phyloP scores from a whole-genome alignment of 2,329 filamentous ascomycete species.

The Atkinsonella hypoxylon region DNA sequence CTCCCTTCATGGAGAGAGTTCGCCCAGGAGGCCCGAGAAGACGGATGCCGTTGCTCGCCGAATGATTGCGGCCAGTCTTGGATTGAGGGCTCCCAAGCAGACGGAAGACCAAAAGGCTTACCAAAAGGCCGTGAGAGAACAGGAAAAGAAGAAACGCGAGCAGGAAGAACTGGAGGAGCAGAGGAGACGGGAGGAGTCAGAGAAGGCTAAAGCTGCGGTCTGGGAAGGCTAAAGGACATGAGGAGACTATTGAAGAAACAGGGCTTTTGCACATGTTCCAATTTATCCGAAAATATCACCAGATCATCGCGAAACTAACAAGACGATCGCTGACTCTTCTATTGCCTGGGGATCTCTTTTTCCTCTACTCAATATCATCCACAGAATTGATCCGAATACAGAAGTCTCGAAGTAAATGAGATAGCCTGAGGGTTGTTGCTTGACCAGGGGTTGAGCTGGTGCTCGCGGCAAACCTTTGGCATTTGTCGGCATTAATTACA shows the following conservation, averaged over 20 bases:
- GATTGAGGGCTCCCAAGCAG: slow-evolving; percentile 65
- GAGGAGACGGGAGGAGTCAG: slow-evolving; percentile 49
- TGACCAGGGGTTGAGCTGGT: no score
- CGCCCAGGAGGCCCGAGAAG: slow-evolving; percentile 60
- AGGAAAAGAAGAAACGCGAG: slow-evolving; percentile 68
- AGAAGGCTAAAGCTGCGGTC: slow-evolving; percentile 68
- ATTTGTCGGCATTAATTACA: no score
- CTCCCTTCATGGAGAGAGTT: slow-evolving; percentile 10
- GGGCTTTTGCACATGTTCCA: not conserved
- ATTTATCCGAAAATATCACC: no score
- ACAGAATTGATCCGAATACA: no score
- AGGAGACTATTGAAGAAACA: not conserved
- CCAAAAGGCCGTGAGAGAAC: slow-evolving; percentile 68
- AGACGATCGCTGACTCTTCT: no score
- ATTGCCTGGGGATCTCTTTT: no score
- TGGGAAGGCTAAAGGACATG: slow-evolving; percentile 62
- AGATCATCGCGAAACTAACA: no score
- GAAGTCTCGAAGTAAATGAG: no score
- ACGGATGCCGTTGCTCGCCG: slow-evolving; percentile 82
- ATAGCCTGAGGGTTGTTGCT: no score
- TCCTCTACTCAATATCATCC: no score
- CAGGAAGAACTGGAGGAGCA: slow-evolving; percentile 57
- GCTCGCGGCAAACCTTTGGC: no score
- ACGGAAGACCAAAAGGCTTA: slow-evolving; percentile 86
- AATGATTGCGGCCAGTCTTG: slow-evolving; percentile 81